phyloP scores from a whole-genome alignment of 768 basidiomycete genomes.

The Megacollybia marginata region DNA sequence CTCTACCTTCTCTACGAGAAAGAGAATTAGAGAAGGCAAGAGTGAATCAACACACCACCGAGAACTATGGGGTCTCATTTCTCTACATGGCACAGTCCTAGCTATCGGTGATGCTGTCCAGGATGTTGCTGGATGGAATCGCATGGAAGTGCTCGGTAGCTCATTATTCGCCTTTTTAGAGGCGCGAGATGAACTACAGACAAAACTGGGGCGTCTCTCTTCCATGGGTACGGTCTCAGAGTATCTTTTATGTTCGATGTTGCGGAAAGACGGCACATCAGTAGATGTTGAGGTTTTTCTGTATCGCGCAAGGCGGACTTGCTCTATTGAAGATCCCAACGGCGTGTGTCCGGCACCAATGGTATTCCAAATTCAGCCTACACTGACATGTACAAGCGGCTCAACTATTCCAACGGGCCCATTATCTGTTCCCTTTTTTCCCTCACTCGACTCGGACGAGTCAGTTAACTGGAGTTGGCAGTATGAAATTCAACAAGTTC shows the following conservation, averaged over 20 bases:
- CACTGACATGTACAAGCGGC: neutral
- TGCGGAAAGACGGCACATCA: constrained; percentile 3
- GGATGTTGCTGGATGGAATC: constrained; percentile 51
- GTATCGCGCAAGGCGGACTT: constrained; percentile 16
- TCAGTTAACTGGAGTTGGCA: constrained; percentile 80
- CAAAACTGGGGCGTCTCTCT: constrained; percentile 2
- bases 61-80: constrained; percentile 52
- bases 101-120: constrained; percentile 41
- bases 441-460: constrained; percentile 54
- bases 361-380: constrained; percentile 28
- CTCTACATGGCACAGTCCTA: constrained; percentile 38
- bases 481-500: constrained; percentile 83
- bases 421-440: neutral
- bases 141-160: constrained; percentile 21
- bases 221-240: constrained; percentile 11
- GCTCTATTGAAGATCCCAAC: constrained; percentile 1
- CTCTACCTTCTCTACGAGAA: neutral
- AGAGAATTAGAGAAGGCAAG: constrained; percentile 4
- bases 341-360: constrained; percentile 27
- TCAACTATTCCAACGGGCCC: neutral
- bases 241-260: constrained; percentile 26
- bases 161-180: constrained; percentile 21
- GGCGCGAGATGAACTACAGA: constrained; percentile 15
- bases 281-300: constrained; percentile 24
- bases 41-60: neutral